Evolutionary conservation across 371 early-diverging fungal genomes (phyloP).

Genomic region (Mortierella sp.): DNA sequence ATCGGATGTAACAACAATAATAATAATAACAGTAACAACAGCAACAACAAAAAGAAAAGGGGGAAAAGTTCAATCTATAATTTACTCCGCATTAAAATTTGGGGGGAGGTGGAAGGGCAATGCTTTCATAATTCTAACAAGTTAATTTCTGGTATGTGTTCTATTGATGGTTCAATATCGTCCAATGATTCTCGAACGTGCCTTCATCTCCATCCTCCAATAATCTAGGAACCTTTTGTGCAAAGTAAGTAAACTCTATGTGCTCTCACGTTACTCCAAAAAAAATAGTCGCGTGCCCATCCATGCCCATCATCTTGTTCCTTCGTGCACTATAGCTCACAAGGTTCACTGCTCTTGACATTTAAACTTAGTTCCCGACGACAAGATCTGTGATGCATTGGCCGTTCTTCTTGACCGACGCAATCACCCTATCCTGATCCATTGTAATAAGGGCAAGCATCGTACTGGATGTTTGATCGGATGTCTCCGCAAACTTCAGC

Average conservation of each 20-base stretch:
- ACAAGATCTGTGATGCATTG: conserved; percentile 90
- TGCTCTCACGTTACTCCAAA: background rate
- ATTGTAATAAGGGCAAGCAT: conserved; percentile 99
- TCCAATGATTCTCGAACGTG: conserved; percentile 51
- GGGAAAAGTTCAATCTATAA: background rate
- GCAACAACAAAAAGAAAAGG: too few species aligned
- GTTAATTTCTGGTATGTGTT: conserved; percentile 2
- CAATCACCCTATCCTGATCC: conserved; percentile 95
- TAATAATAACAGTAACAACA: too few species aligned
- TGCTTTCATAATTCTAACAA: conserved; percentile 12
- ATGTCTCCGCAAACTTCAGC: conserved; percentile 92
- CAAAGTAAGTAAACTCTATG: conserved; percentile 73
- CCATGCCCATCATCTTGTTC: background rate
- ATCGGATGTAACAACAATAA: background rate
- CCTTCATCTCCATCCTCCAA: background rate
- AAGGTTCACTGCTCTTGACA: background rate
- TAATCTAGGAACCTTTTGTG: conserved; percentile 93
- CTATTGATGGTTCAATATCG: conserved; percentile 20
- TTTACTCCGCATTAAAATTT: conserved; percentile 20
- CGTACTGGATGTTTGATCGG: conserved; percentile 97
- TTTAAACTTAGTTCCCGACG: conserved; percentile 80
- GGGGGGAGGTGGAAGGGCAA: conserved; percentile 6
- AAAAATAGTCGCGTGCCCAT: background rate
- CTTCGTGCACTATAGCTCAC: too few species aligned
- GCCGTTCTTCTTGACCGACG: conserved; percentile 82